These are phyloP conservation scores for Pleurotus tuber-regium DNA, from an alignment of 768 basidiomycete species.

Conservation along the genomic window DNA sequence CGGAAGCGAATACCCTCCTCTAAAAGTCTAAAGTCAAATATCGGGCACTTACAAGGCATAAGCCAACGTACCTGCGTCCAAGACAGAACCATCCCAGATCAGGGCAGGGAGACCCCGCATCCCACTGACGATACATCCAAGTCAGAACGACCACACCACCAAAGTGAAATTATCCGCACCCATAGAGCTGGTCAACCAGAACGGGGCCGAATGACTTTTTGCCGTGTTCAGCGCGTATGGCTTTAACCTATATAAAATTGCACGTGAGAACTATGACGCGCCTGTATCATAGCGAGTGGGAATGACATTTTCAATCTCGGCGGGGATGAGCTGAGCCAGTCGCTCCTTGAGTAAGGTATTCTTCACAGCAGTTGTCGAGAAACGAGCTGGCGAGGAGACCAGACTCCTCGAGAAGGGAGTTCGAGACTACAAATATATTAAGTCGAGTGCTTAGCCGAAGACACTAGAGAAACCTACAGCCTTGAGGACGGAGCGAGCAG, in stretches of 20 bases:
- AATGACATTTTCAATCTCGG: constrained; percentile 71
- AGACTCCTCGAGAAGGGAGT: constrained; percentile 42
- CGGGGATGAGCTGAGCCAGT: constrained; percentile 90
- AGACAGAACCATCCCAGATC: constrained; percentile 98
- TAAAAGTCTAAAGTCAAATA: constrained; percentile 24
- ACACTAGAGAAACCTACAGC: constrained; percentile 36
- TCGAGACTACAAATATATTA: constrained; percentile 47
- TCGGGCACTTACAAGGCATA: constrained; percentile 1
- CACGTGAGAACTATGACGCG: constrained; percentile 5
- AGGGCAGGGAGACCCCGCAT: constrained; percentile 90
- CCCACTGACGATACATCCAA: constrained; percentile 50
- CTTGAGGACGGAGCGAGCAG: constrained; percentile 33
- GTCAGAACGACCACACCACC: constrained; percentile 10
- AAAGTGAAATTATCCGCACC: constrained; percentile 39
- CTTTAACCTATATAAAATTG: constrained; percentile 59
- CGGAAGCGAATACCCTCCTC: constrained; percentile 99
- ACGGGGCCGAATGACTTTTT: constrained; percentile 93
- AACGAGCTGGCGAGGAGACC: constrained; percentile 40
- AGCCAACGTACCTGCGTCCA: constrained; percentile 72
- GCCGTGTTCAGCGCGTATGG: constrained; percentile 82
- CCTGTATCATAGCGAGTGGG: not conserved
- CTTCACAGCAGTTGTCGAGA: constrained; percentile 65
- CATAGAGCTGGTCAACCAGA: constrained; percentile 87
- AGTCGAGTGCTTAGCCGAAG: too few relatives aligned
- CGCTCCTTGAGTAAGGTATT: constrained; percentile 86